These are phyloP conservation scores for Naganishia randhawae DNA, from an alignment of 768 basidiomycete species.

Conservation along the genomic window DNA sequence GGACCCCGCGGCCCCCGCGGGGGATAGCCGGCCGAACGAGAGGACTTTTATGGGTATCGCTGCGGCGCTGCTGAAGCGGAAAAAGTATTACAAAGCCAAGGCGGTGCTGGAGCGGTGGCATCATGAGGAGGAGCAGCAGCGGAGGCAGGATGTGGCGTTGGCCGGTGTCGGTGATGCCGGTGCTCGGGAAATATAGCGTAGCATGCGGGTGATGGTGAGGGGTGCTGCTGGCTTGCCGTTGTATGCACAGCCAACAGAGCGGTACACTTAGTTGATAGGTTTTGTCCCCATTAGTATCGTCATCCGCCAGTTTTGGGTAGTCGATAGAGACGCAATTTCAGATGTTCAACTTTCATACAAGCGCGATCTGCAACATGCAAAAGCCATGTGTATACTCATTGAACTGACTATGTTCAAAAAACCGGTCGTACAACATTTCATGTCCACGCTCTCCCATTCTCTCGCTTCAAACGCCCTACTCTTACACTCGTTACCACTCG, in stretches of 20 bases:
- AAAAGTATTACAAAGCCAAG: slow-evolving; percentile 20
- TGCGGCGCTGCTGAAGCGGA: slow-evolving; percentile 12
- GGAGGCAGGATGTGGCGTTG: not conserved
- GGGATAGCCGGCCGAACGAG: not conserved
- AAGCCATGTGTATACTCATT: not conserved
- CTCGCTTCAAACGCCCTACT: too few relatives aligned
- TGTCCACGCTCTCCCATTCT: too few relatives aligned
- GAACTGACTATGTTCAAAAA: not conserved
- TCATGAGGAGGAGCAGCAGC: slow-evolving; percentile 14
- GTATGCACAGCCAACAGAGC: not conserved
- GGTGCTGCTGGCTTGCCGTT: too few relatives aligned
- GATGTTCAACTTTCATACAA: too few relatives aligned
- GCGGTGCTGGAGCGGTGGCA: slow-evolving; percentile 16
- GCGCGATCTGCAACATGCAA: not conserved
- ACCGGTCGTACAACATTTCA: not conserved
- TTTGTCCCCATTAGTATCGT: too few relatives aligned
- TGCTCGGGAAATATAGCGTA: not conserved
- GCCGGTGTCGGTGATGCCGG: not conserved
- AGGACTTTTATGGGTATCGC: slow-evolving; percentile 18
- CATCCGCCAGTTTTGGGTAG: too few relatives aligned
- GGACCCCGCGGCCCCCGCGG: too few relatives aligned
- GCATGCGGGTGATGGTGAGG: too few relatives aligned
- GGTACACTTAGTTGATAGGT: too few relatives aligned
- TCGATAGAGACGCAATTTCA: too few relatives aligned
- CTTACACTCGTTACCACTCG: too few relatives aligned